Evolutionary conservation across 192 early-diverging fungal genomes (phyloP).

Genomic region (Coemansia sp.): DNA sequence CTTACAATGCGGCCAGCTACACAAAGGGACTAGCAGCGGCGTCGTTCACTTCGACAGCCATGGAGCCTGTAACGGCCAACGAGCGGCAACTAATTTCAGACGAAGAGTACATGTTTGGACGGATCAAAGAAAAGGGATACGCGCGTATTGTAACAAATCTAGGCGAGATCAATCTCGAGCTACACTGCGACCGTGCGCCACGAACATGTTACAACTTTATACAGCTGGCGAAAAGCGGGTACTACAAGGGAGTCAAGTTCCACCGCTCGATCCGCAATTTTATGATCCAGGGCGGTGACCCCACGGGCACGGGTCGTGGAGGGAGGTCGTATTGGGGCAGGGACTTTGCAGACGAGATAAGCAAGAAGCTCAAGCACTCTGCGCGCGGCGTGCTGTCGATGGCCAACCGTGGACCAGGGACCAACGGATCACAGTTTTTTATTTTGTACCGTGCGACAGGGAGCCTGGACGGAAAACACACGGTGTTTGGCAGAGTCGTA

Average conservation of each 20-base stretch:
- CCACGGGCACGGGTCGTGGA: constrained; percentile 90
- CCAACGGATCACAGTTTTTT: constrained; percentile 74
- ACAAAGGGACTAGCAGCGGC: constrained; percentile 73
- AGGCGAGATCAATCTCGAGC: constrained; percentile 28
- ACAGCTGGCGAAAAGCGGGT: constrained; percentile 64
- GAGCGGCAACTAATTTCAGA: constrained; percentile 67
- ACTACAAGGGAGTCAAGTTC: constrained; percentile 81
- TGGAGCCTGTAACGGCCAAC: constrained; percentile 68
- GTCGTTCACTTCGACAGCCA: constrained; percentile 85
- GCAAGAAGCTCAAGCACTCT: constrained; percentile 68
- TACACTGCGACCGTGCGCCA: constrained; percentile 61
- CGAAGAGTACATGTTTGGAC: constrained; percentile 87
- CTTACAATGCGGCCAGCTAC: constrained; percentile 79
- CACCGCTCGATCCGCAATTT: constrained; percentile 90
- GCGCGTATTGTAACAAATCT: constrained; percentile 77
- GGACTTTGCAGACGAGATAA: constrained; percentile 70
- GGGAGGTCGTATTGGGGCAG: constrained; percentile 69
- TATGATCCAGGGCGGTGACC: constrained; percentile 98
- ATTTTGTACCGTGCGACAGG: constrained; percentile 65
- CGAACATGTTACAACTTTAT: constrained; percentile 92
- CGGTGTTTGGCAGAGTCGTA: constrained; percentile 90
- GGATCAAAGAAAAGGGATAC: constrained; percentile 79
- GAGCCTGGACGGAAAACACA: constrained; percentile 83
- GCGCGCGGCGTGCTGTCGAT: constrained; percentile 85
- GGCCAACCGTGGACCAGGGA: constrained; percentile 92